Percentiles rank a stretch among this genome's conserved stretches.
Evolutionary conservation across 805 yeast species (phyloP).

Genomic region (Kodamaea lidongshanica): DNA sequence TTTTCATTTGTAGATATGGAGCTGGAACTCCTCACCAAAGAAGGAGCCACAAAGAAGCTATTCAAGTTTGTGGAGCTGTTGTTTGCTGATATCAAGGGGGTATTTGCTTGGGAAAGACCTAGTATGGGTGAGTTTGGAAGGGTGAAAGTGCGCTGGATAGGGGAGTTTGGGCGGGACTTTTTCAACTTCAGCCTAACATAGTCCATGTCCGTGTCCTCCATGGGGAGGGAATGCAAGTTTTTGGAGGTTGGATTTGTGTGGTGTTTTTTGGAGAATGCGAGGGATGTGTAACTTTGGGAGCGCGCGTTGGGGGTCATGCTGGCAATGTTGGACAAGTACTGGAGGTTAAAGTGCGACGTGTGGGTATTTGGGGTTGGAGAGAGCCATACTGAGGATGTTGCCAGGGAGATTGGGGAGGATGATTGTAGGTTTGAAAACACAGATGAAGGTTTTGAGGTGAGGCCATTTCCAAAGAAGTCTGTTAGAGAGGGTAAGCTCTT

Average conservation of each 20-base stretch:
- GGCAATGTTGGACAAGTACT: slow-evolving; percentile 36
- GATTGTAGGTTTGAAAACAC: neutral
- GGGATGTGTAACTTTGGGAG: slow-evolving; percentile 12
- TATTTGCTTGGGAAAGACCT: slow-evolving; percentile 32
- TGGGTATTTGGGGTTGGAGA: slow-evolving; percentile 5
- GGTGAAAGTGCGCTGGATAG: slow-evolving; percentile 30
- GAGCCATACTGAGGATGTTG: slow-evolving; percentile 1
- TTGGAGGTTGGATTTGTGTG: no score
- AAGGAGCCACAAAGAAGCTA: slow-evolving; percentile 30
- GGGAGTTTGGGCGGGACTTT: slow-evolving; percentile 48
- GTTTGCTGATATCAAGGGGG: slow-evolving; percentile 39
- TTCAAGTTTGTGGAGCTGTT: slow-evolving; percentile 35
- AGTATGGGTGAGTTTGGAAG: slow-evolving; percentile 40
- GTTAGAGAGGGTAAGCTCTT: slow-evolving; percentile 49
- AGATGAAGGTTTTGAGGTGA: neutral
- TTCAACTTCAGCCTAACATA: slow-evolving; percentile 40
- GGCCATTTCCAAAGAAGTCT: slow-evolving; percentile 35
- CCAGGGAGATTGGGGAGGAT: neutral
- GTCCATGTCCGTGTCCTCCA: slow-evolving; percentile 44
- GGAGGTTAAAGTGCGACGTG: slow-evolving; percentile 19
- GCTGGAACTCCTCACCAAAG: slow-evolving; percentile 7
- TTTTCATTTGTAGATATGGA: slow-evolving; percentile 3
- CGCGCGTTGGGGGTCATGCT: slow-evolving; percentile 21
- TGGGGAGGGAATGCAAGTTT: slow-evolving; percentile 46
- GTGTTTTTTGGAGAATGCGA: slow-evolving; percentile 8